These are phyloP conservation scores for Raphidocelis subcapitata DNA, from an alignment of 139 green algal genomes.

Conservation along the genomic window DNA sequence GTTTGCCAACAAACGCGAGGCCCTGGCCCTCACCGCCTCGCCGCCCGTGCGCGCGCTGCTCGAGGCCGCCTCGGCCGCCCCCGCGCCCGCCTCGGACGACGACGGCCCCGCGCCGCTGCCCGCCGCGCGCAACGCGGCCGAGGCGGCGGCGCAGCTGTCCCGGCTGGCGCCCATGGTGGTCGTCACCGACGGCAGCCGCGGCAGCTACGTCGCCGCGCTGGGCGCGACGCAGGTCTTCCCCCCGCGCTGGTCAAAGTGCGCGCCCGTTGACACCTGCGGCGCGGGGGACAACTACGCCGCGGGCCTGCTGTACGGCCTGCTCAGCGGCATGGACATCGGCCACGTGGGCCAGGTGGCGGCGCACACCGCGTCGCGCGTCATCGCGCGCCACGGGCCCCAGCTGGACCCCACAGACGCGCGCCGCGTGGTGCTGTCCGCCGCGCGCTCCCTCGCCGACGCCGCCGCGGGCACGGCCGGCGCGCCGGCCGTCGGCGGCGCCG, in stretches of 20 bases:
- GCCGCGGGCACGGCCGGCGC: not conserved
- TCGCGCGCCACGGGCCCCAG: constrained; percentile 56
- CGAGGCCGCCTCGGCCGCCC: too few species aligned
- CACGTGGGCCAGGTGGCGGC: constrained; percentile 64
- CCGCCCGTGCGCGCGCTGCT: too few species aligned
- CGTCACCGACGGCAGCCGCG: constrained; percentile 83
- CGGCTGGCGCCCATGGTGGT: constrained; percentile 61
- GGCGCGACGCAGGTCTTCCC: constrained; percentile 51
- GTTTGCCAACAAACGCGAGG: constrained; percentile 75
- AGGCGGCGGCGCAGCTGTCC: constrained; percentile 55
- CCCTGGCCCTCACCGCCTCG: constrained; percentile 28
- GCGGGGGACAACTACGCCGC: constrained; percentile 85
- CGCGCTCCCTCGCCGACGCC: not conserved
- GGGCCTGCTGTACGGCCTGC: constrained; percentile 62
- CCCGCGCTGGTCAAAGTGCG: constrained; percentile 58
- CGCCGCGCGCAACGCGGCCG: constrained; percentile 29
- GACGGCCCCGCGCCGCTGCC: not conserved
- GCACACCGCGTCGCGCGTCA: constrained; percentile 67
- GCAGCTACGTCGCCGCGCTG: constrained; percentile 29
- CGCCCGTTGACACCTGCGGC: constrained; percentile 89
- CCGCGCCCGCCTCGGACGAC: too few species aligned
- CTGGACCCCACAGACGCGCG: constrained; percentile 60
- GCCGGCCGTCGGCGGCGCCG: not conserved
- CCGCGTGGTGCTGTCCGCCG: constrained; percentile 37
- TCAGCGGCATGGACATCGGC: constrained; percentile 50